Base-by-base conservation (phyloP, 2,329 filamentous ascomycete species). In the Trichoderma cornu-damae region DNA sequence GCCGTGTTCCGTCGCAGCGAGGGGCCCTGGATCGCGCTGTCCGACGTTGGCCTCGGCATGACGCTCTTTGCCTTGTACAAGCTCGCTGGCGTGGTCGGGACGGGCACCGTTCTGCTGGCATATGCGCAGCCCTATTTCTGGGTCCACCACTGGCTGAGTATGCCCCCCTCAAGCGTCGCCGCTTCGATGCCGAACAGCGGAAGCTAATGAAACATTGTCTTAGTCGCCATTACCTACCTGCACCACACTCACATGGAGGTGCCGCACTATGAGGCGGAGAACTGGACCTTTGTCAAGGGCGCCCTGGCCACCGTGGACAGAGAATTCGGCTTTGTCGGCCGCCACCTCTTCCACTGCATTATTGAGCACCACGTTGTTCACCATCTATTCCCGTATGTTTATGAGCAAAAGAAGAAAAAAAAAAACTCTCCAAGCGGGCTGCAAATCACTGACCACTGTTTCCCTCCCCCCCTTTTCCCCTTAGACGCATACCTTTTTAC, bases 151-250 rank as follows among this genome's bases (percentile, higher is more conserved):
- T 88, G 84, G 84, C 77, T 88, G 54, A 78, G 80, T 83, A 72
- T 65, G 78, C 49, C 26, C 59, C 32, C 16, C 20, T 2, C 32
- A 22, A 37, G 7, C 11, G 4, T 4, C 1, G 9, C n/a, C 3
- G 11, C 4, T 44, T 44, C 9, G 9, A 20, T 28, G 24, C 26
- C 7, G 7, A 47, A 16, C 11, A 11, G 24, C 7, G n/a, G 20
- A 28, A 22, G 42, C 52, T 55, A 26, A 55, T 9, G 4, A 28
- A 5, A n/a, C 12, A 18, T 20, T 16, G 8, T 30, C 51, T 30
- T 38, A 84, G 85, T 89, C 18, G 85, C 85, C 61, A 89, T 89
- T 67, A 89, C 86, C 47, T 89, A 87, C 72, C 83, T 89, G 18
- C 86, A 89, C 72, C 86, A 89, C 51, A 62, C 61, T 2, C 52